phyloP scores from a whole-genome alignment of 192 early-diverging fungal species.

The Gonapodya prolifera region DNA sequence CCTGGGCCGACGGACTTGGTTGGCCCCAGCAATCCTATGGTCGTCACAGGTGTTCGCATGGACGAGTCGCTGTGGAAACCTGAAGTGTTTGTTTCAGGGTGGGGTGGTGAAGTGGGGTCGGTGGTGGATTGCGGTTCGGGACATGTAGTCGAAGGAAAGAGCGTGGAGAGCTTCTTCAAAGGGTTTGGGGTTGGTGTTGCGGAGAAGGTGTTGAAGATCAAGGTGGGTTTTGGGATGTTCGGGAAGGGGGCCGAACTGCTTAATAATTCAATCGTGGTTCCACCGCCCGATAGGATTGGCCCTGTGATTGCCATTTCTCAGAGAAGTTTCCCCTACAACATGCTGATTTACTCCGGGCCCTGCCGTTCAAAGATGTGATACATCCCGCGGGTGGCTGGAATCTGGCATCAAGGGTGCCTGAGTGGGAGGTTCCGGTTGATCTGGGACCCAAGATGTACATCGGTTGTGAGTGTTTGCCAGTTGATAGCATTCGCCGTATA shows the following conservation, averaged over 20 bases:
- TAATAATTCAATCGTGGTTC: not conserved
- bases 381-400: slow-evolving; percentile 37
- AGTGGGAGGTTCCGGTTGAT: slow-evolving; percentile 42
- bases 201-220: not conserved
- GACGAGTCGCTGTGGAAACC: not conserved
- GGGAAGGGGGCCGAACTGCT: too few species aligned
- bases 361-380: slow-evolving; percentile 46
- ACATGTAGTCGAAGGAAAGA: not conserved
- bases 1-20: not conserved
- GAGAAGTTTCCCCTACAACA: slow-evolving; percentile 36
- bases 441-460: slow-evolving; percentile 68
- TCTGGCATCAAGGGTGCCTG: slow-evolving; percentile 39
- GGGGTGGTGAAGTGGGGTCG: not conserved
- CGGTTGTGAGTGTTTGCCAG: slow-evolving; percentile 7
- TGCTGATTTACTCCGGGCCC: slow-evolving; percentile 33
- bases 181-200: not conserved
- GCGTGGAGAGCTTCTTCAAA: not conserved
- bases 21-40: not conserved
- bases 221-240: too few species aligned
- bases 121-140: not conserved
- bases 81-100: not conserved
- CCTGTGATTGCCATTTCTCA: slow-evolving; percentile 40
- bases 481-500: too few species aligned
- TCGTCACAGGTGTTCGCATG: not conserved
- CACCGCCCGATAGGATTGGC: slow-evolving; percentile 43